Base-by-base conservation (phyloP, 2,329 filamentous ascomycete genomes). In the Aureobasidium pullulans region DNA sequence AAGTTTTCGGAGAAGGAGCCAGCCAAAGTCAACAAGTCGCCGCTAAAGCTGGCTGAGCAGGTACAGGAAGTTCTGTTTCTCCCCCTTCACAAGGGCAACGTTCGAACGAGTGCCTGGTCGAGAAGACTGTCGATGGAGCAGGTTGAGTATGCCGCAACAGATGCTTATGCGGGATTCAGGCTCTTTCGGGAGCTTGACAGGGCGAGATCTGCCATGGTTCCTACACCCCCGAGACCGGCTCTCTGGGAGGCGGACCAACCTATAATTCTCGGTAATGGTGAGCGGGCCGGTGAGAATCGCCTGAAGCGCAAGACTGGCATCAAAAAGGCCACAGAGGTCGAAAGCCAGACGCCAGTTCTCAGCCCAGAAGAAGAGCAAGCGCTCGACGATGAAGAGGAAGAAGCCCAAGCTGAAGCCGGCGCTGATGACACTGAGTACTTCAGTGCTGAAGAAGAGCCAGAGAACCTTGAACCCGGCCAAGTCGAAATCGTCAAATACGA, bases 121-220 rank as follows among this genome's bases (percentile, higher is more conserved):
- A 74, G 77, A 61, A 68, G 76, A 0, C 74, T 96, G 36, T 79
- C 76, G 19, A 75, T 80, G 63, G 71, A 81, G 9, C 92, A 96
- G 69, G 81, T 89, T 16, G 72, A 81, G 79, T 93, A 81, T 77
- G 87, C 89, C 9, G 90, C 90, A 11, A 86, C 89, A 0, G 90
- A 96, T 70, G 87, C 90, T 0, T 96, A 96, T 69, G 90, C 88
- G 61, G 83, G 85, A 44, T 73, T 88, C 10, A 86, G 89, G 59
- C 76, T 96, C 1, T 96, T 84, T 67, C 78, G 89, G 61, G 79
- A 81, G 1, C 76, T 96, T 46, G 86, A 96, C 60, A 74, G 81
- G 52, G 83, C 87, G 66, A 80, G 92, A 15, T 77, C 82, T 65
- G 75, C 77, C 6, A 76, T 96, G 62, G 73, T 82, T 11, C 90